Evolutionary conservation across 345 rosid species (phyloP).

Genomic region (Brassica incana): DNA sequence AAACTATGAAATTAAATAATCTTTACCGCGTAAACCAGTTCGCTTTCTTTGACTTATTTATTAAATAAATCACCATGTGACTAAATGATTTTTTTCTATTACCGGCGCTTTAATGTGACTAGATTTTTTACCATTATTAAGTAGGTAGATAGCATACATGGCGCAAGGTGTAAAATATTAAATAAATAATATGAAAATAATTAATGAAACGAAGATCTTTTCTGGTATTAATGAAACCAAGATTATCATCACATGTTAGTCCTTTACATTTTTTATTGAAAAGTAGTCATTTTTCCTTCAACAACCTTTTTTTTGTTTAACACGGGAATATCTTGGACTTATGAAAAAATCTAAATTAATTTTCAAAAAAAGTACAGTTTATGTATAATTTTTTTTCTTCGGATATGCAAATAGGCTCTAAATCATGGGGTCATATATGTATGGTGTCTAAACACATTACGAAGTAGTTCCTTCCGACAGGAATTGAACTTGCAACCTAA

Average conservation of each 20-base stretch:
- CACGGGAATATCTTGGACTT: no score
- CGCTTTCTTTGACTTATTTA: constrained; percentile 10
- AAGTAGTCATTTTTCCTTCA: neutral
- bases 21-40: neutral
- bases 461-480: no score
- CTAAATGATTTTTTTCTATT: neutral
- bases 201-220: neutral
- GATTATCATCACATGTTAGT: neutral
- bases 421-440: no score
- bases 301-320: no score
- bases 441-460: no score
- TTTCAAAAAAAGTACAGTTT: no score
- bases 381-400: no score
- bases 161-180: neutral
- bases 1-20: neutral
- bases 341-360: no score
- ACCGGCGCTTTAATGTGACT: neutral
- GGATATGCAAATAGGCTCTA: no score
- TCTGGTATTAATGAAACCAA: neutral
- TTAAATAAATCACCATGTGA: neutral
- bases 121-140: neutral
- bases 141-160: neutral
- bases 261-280: neutral
- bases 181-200: neutral
- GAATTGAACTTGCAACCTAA: no score